Evolutionary conservation across 2,329 filamentous ascomycete species (phyloP), one percentile per base, ranked within the genome.

Genomic region (Pseudogymnoascus sp.): DNA sequence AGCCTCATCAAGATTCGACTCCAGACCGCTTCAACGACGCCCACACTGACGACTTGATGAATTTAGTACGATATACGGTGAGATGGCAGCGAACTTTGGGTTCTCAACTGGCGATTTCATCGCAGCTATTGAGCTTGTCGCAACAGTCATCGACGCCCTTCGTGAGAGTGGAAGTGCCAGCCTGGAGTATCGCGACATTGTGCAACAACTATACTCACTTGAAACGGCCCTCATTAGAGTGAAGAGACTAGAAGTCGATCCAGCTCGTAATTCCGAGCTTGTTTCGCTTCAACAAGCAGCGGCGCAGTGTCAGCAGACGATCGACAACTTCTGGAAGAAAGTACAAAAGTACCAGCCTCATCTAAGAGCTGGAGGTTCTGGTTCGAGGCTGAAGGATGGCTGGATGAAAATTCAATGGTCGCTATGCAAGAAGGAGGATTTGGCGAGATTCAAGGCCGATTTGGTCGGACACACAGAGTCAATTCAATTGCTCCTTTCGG

Each of bases 61-160:
- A 13, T 45, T 7, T 26, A 15, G 6, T 13, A 45, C 39, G 5
- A 13, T 4, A 45, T 13, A 13, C 21, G 12, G 57, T 71, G 74
- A 38, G 39, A 35, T 59, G 10, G 3, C 58, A 5, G 65, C 65
- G 66, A 63, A 63, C 21, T 68, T 68, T 37, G 65, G 67, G 7
- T 65, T 71, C 58, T 68, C 65, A n/a, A 52, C 63, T 34, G 62
- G 69, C 37, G 65, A 70, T 59, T 66, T 71, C 58, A 63, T 71
- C 52, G 61, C 68, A 12, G 65, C 65, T 12, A 48, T 65, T 10
- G 63, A 66, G 35, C 59, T 71, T 7, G 61, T 70, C 7, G 41
- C 60, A 7, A 64, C 64, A 5, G 62, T 67, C 19, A 30, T 65
- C 13, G 59, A 60, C n/a, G 62, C 61, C 19, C 60, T 71, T 5